These are phyloP conservation scores for Aspergillus nanangensis DNA, from an alignment of 495 filamentous ascomycete species.

Conservation along the genomic window DNA sequence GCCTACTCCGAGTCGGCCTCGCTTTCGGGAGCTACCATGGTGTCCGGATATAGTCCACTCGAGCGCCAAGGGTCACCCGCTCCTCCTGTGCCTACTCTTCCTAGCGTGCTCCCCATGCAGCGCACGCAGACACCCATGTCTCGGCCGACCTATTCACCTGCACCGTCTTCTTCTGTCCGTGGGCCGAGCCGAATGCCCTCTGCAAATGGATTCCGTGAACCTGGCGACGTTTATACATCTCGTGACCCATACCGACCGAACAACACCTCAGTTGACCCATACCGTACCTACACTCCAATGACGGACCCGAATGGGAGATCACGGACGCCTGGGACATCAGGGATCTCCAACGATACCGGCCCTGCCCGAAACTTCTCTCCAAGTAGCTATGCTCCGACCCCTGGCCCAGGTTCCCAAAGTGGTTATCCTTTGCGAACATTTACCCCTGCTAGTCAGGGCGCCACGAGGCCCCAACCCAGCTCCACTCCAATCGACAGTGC, in stretches of 20 bases:
- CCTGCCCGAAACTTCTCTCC: conserved; percentile 12
- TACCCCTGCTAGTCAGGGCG: background rate
- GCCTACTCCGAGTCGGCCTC: conserved; percentile 42
- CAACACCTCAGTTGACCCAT: conserved; percentile 8
- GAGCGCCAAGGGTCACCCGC: conserved; percentile 24
- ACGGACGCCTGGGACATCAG: conserved; percentile 7
- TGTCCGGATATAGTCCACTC: conserved; percentile 53
- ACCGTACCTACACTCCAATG: conserved; percentile 11
- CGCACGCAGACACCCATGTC: conserved; percentile 18
- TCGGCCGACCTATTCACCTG: conserved; percentile 4
- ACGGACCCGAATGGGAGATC: conserved; percentile 14
- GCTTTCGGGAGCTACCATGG: conserved; percentile 52
- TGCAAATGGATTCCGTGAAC: conserved; percentile 4
- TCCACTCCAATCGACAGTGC: conserved; percentile 4
- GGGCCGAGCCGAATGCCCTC: conserved; percentile 11
- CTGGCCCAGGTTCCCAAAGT: conserved; percentile 5
- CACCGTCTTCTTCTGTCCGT: conserved; percentile 5
- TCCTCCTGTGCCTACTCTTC: conserved; percentile 24
- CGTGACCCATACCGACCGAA: too few species aligned
- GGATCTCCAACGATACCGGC: background rate
- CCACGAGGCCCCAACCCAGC: background rate
- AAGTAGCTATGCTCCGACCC: background rate
- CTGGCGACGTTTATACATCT: conserved; percentile 3
- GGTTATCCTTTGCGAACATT: conserved; percentile 9
- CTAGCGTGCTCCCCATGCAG: conserved; percentile 11